Base-by-base conservation (phyloP, 495 filamentous ascomycete species). In the Penicillium cataractarum region DNA sequence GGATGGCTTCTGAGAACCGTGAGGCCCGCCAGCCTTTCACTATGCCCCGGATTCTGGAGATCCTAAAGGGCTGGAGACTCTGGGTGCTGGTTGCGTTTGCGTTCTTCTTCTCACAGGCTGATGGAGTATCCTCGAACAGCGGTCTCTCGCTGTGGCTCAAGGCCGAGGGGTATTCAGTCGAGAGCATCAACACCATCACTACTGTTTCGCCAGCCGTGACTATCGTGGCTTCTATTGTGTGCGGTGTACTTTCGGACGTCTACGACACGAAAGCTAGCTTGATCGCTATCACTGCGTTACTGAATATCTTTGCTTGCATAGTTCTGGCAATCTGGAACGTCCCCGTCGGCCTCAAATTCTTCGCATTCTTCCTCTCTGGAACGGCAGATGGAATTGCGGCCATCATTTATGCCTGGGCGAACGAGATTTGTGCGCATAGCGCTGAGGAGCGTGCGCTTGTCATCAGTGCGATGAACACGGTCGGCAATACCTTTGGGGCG, bases 381-480 rank as follows among this genome's bases (percentile, higher is more conserved):
- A 72, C 70, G 19, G 70, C 67, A 4, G 61, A 70, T 46, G 70
- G 70, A 0, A 70, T 72, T 29, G 70, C 70, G 22, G 65, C 65
- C 31, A 68, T 68, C 35, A 64, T 72, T 7, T 72, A 66, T 53
- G 68, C 70, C 3, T 86, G 83, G 83, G 83, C 81, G 9, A 79
- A 85, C 61, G 84, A 87, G 60, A 84, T 86, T 39, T 86, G 84
- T 62, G 71, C 71, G 10, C 75, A 76, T 27, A 82, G 83, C 52
- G 80, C 81, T 27, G 84, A 87, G 72, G 84, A 87, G 68, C 71
- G 84, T 42, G 83, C 84, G 5, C 58, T 87, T 21, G 83, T 87
- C 10, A 76, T 82, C 40, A 78, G 78, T 39, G 72, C 76, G 8
- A 84, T 84, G 82, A 86, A 84, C 60, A 80, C 79, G 0, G 66